phyloP scores from a whole-genome alignment of 2,329 filamentous ascomycete species.

The Arachnopeziza araneosa region DNA sequence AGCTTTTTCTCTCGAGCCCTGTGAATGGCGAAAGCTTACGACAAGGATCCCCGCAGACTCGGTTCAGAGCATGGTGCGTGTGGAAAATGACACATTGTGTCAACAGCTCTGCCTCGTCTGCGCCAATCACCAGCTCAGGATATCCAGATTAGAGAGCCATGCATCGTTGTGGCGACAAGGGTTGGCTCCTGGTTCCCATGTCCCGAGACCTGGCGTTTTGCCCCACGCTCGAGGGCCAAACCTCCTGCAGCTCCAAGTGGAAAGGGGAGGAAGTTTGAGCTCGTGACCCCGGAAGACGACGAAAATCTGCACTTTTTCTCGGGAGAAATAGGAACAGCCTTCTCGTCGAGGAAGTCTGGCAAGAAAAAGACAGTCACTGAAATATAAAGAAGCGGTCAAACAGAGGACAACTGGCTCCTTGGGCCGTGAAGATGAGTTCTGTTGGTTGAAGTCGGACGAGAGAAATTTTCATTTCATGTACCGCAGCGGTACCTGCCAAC shows the following conservation, averaged over 20 bases:
- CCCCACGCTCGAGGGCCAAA: conserved; percentile 14
- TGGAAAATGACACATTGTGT: conserved; percentile 18
- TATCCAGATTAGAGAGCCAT: conserved; percentile 14
- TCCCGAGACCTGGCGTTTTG: background rate
- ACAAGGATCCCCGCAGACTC: conserved; percentile 18
- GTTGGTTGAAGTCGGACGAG: background rate
- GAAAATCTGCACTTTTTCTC: background rate
- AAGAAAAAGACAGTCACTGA: background rate
- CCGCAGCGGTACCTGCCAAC: background rate
- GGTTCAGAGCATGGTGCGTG: conserved; percentile 3
- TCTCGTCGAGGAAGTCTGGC: background rate
- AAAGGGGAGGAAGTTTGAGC: background rate
- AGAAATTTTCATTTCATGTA: background rate
- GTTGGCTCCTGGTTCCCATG: background rate
- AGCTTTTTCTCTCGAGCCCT: background rate
- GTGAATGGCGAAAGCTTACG: conserved; percentile 8
- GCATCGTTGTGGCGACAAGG: background rate
- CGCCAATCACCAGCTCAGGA: conserved; percentile 14
- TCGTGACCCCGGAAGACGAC: conserved; percentile 5
- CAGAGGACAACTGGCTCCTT: background rate
- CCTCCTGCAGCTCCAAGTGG: background rate
- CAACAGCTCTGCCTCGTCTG: background rate
- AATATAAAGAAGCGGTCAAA: conserved; percentile 7
- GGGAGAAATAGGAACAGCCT: conserved; percentile 10
- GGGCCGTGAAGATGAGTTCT: background rate